Percentiles rank a stretch among this genome's conserved stretches.
phyloP scores from a whole-genome alignment of 257 asterid species.

The Solanum peruvianum region DNA sequence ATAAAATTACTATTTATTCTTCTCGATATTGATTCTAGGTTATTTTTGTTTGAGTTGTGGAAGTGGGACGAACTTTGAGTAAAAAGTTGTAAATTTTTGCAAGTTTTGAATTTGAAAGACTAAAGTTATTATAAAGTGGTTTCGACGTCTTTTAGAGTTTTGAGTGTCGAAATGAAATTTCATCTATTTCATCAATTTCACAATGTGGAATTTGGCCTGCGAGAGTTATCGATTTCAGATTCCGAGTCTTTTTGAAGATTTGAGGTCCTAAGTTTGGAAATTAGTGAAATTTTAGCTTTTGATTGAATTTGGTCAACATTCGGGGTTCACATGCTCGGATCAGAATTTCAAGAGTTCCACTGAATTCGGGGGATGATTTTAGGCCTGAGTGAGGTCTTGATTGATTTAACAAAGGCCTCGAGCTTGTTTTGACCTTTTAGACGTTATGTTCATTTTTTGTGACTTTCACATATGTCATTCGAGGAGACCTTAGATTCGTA shows the following conservation, averaged over 20 bases:
- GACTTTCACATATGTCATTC: neutral
- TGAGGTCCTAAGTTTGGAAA: neutral
- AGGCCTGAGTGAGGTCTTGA: neutral
- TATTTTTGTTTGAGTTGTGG: neutral
- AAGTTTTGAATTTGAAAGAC: neutral
- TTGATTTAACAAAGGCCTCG: neutral
- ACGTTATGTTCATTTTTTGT: neutral
- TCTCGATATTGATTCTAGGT: neutral
- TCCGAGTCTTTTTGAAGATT: too few species aligned
- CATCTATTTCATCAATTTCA: neutral
- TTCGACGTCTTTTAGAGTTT: neutral
- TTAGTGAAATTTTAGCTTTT: neutral
- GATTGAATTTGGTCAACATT: neutral
- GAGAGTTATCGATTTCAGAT: neutral
- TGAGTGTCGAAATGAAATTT: neutral
- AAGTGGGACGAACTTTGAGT: neutral
- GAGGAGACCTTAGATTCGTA: neutral
- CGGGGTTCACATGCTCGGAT: neutral
- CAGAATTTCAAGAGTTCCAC: neutral
- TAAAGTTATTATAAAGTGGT: neutral
- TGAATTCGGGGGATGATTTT: neutral
- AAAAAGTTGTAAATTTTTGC: neutral
- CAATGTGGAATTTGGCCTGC: neutral
- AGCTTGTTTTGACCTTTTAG: neutral
- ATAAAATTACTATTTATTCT: too few species aligned